Base-by-base conservation (phyloP, 2,329 filamentous ascomycete genomes). In the Aspergillus chevalieri region DNA sequence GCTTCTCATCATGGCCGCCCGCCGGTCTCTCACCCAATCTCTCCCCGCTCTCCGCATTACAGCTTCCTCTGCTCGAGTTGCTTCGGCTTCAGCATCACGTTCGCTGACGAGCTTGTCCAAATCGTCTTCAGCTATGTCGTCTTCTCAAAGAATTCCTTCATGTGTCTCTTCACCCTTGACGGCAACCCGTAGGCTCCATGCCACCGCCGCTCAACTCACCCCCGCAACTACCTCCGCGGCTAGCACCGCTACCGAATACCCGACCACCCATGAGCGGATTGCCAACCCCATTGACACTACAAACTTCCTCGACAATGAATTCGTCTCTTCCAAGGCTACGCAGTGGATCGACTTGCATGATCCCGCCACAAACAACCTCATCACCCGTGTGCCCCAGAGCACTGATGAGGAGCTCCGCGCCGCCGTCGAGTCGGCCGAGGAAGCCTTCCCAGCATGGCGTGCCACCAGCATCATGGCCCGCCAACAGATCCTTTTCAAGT, bases 401-500 rank as follows among this genome's bases (percentile, higher is more conserved):
- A 85, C 82, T n/a, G 77, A 82, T 67, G 80, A 72, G 58, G 82
- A 85, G 69, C 73, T 85, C 52, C 73, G 74, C 57, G 80, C 81
- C 3, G 81, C 81, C 2, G 81, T 84, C 22, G 76, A 77, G 60
- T 82, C 79, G 57, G 82, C 82, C 12, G 69, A 82, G 69, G 81
- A 80, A 68, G 82, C 82, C 2, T 85, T 85, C 69, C 78, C 78
- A 30, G 70, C 71, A 52, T 85, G 82, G 82, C 78, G 73, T 56
- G 74, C 76, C 38, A 83, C 78, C 15, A 82, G 78, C 62, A 70
- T 85, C 62, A 77, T 85, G 50, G 67, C 73, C 53, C 72, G 74
- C 48, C 82, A 85, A 68, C 80, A 83, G 69, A 79, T 85, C 61
- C 79, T 85, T 72, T 85, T 85, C 75, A 83, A 83, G 64, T 84